Percentiles rank a stretch among this genome's conserved stretches.
Conservation (phyloP, 1,139 yeast genomes). For the Lodderomyces theae region DNA sequence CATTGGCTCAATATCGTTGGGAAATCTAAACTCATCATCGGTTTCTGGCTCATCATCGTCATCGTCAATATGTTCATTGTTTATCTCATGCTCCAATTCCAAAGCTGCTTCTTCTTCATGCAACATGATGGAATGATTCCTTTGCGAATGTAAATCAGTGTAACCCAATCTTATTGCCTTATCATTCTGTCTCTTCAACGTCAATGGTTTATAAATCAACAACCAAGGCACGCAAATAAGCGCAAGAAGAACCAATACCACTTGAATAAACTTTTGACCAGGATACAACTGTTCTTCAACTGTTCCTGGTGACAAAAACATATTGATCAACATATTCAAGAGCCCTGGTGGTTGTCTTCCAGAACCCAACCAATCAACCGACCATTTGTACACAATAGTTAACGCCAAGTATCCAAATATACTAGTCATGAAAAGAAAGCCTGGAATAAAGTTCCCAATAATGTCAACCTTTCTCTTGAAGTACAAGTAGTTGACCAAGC, state of each 20-base stretch:
- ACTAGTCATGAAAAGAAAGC: slow-evolving; percentile 90
- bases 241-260: slow-evolving; percentile 70
- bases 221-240: slow-evolving; percentile 94
- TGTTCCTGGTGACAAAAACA: slow-evolving; percentile 92
- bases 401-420: slow-evolving; percentile 88
- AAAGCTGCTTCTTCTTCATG: slow-evolving; percentile 36
- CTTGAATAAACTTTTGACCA: slow-evolving; percentile 81
- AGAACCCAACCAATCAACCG: slow-evolving; percentile 81
- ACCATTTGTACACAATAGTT: slow-evolving; percentile 90
- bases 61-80: slow-evolving; percentile 23
- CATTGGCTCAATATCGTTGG: slow-evolving; percentile 49
- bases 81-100: slow-evolving; percentile 22
- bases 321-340: slow-evolving; percentile 89
- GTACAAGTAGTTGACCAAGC: slow-evolving; percentile 74
- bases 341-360: slow-evolving; percentile 86
- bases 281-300: slow-evolving; percentile 80
- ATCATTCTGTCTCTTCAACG: slow-evolving; percentile 45
- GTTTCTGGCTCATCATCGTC: slow-evolving; percentile 23
- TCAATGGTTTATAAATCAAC: slow-evolving; percentile 81
- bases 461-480: slow-evolving; percentile 80
- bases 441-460: slow-evolving; percentile 91
- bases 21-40: slow-evolving; percentile 35
- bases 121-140: slow-evolving; percentile 30
- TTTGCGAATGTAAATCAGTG: slow-evolving; percentile 33
- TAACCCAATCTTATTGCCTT: slow-evolving; percentile 35